Evolutionary conservation across 140 eudicot genomes (phyloP).

Genomic region (Senecio squalidus): DNA sequence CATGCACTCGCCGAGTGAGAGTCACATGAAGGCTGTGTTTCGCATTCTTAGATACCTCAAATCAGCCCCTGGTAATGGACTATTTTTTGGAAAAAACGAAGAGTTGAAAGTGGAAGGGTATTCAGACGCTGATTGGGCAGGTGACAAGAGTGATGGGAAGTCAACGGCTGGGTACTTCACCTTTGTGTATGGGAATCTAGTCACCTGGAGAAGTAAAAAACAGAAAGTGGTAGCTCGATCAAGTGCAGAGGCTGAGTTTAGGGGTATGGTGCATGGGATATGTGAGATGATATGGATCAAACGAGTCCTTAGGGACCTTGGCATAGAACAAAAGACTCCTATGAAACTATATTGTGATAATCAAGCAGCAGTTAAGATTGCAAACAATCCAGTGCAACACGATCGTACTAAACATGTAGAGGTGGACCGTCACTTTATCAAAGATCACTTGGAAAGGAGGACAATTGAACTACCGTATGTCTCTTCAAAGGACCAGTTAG

Average conservation of each 20-base stretch:
- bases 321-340: background rate
- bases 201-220: background rate
- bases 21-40: background rate
- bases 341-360: background rate
- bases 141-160: background rate
- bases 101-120: background rate
- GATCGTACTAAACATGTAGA: background rate
- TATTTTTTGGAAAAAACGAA: background rate
- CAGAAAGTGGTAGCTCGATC: background rate
- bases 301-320: background rate
- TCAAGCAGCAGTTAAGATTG: background rate
- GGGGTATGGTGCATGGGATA: background rate
- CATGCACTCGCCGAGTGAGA: background rate
- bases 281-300: background rate
- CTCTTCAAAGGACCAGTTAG: background rate
- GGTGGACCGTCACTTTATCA: background rate
- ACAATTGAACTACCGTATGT: background rate
- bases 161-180: background rate
- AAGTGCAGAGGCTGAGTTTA: background rate
- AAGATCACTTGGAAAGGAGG: background rate
- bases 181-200: background rate
- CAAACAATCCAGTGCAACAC: background rate
- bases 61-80: background rate
- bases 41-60: background rate
- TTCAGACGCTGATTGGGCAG: background rate